Conservation (phyloP, 148 eudicot species). For the Rhododendron molle region DNA sequence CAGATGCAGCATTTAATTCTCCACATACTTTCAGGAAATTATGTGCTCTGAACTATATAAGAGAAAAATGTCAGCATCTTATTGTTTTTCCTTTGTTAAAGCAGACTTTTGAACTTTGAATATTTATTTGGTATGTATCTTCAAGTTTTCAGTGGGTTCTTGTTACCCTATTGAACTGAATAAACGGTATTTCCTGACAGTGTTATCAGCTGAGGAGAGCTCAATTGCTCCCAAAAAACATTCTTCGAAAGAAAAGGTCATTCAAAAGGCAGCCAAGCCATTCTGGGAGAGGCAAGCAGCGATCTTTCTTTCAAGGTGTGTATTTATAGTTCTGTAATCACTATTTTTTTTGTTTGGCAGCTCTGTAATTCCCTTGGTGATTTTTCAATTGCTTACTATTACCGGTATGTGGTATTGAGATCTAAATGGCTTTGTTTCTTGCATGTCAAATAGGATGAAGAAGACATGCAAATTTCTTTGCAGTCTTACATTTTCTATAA, state of each 20-base stretch:
- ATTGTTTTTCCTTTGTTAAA: background rate
- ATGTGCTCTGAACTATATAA: background rate
- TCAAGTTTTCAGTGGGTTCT: background rate
- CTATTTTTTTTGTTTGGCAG: background rate
- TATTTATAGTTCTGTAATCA: background rate
- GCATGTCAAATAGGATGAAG: background rate
- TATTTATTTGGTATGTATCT: background rate
- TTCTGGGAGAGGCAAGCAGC: constrained; percentile 64
- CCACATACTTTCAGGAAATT: background rate
- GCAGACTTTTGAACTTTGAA: background rate
- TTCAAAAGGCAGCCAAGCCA: constrained; percentile 44
- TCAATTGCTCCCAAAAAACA: constrained; percentile 38
- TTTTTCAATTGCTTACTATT: background rate
- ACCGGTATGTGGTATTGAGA: background rate
- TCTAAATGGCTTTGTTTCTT: background rate
- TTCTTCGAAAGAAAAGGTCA: constrained; percentile 76
- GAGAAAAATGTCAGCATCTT: background rate
- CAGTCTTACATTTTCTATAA: background rate
- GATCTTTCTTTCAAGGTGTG: constrained; percentile 55
- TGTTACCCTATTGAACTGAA: background rate
- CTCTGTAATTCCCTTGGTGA: background rate
- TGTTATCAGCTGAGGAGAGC: constrained; percentile 45
- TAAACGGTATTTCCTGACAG: constrained; percentile 29
- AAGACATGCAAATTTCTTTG: background rate
- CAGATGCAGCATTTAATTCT: background rate